Evolutionary conservation across 1,284 basidiomycete genomes (phyloP), one percentile per base, ranked within the genome.

Genomic region (Mycena sp.): DNA sequence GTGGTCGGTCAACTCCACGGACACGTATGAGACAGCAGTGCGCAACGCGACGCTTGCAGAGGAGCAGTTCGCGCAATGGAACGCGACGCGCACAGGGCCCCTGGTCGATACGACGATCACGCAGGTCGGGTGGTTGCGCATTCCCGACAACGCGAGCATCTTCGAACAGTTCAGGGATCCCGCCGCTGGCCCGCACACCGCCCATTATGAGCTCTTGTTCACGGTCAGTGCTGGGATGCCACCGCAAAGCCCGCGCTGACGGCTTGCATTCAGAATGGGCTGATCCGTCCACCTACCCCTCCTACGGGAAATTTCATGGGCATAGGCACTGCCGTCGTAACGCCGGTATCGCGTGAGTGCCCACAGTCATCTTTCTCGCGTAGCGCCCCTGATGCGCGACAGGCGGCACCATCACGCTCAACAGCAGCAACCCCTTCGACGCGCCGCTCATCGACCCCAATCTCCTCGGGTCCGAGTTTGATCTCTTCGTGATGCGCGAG

Each of bases 361-460:
- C 17, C 17, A 4, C 16, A 10, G 6, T 40, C 19, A 40, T n/a
- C 6, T 5, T n/a, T 40, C 38, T n/a, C n/a, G n/a, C n/a, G 32
- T 7, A 35, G 14, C 32, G 32, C 9, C 14, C 14, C 32, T 35
- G 14, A 35, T 9, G 32, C 32, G 32, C 7, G 32, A 14, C 41
- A 53, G 32, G 63, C 46, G 73, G 73, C 1, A 61, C 54, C 28
- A 53, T 74, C n/a, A 65, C 55, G 14, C 58, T 74, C 29, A 66
- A 65, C 57, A 64, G 69, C 10, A 57, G 56, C 4, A 60, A 68
- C 52, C 67, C 70, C 2, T 70, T 69, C 56, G 59, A 40, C 40
- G 14, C 60, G 25, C 73, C 73, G 14, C 43, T 70, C 45, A 70
- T 74, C 53, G 62, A 71, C 64, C 65, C 71, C 1, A 58, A 38